Evolutionary conservation across 495 filamentous ascomycete genomes (phyloP).

Genomic region (Podospora pseudocomata): DNA sequence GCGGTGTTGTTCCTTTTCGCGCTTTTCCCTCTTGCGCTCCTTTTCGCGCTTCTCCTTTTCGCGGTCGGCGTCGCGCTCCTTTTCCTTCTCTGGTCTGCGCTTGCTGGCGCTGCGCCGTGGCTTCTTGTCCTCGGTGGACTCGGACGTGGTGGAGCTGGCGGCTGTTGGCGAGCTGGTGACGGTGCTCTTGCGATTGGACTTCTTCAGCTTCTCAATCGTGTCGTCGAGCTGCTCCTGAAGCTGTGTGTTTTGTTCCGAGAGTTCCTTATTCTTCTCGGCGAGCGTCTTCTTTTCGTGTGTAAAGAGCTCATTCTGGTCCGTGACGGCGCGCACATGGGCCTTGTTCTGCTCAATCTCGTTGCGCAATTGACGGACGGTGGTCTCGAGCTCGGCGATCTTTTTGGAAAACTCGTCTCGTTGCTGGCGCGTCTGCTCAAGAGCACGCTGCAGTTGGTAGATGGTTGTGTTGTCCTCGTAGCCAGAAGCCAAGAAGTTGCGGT

Average conservation of each 20-base stretch:
- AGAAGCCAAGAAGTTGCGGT: conserved; percentile 23
- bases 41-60: conserved; percentile 21
- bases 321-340: conserved; percentile 70
- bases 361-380: conserved; percentile 42
- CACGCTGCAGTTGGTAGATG: conserved; percentile 26
- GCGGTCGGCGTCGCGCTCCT: conserved; percentile 17
- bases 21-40: conserved; percentile 19
- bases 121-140: conserved; percentile 31
- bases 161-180: neutral
- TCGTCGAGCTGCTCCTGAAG: conserved; percentile 78
- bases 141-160: conserved; percentile 12
- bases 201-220: conserved; percentile 71
- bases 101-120: conserved; percentile 29
- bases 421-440: conserved; percentile 13
- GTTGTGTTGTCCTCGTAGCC: conserved; percentile 26
- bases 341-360: conserved; percentile 66
- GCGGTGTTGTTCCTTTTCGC: conserved; percentile 21
- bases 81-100: conserved; percentile 15
- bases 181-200: conserved; percentile 52
- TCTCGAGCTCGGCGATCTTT: conserved; percentile 40
- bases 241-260: conserved; percentile 81
- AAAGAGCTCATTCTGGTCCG: conserved; percentile 71
- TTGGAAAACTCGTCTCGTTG: conserved; percentile 24
- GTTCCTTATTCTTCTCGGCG: conserved; percentile 80
- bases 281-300: conserved; percentile 57